Evolutionary conservation across 2,329 filamentous ascomycete genomes (phyloP).

Genomic region (Ophiocordyceps polyrhachis-furcata): DNA sequence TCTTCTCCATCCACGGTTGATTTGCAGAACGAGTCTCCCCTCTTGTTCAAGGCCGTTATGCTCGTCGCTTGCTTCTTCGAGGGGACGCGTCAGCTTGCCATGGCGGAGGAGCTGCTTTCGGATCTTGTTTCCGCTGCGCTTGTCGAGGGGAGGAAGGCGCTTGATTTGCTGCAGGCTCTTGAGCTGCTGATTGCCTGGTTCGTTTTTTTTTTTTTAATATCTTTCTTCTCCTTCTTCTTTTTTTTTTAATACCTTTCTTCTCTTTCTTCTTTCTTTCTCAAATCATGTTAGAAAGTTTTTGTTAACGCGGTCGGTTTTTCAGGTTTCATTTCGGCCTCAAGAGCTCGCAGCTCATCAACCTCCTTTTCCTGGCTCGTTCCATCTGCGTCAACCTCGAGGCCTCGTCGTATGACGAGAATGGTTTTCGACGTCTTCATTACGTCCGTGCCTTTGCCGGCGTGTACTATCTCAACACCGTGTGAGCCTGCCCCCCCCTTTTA

Average conservation of each 20-base stretch:
- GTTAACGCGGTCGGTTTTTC: too few relatives aligned
- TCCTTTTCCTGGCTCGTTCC: constrained; percentile 28
- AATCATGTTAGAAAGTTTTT: too few relatives aligned
- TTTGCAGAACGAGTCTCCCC: constrained; percentile 20
- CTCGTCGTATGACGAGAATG: constrained; percentile 7
- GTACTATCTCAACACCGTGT: constrained; percentile 32
- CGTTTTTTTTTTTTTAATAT: constrained; percentile 3
- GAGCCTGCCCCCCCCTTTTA: constrained; percentile 5
- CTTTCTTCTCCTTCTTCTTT: too few relatives aligned
- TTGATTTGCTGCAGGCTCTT: constrained; percentile 29
- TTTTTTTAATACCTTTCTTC: neutral
- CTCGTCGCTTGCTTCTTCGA: constrained; percentile 23
- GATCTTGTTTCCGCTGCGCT: constrained; percentile 22
- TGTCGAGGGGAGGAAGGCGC: constrained; percentile 20
- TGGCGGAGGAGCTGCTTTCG: constrained; percentile 24
- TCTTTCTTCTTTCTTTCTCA: neutral
- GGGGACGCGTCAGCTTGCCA: constrained; percentile 21
- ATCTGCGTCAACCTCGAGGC: constrained; percentile 24
- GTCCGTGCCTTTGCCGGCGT: constrained; percentile 29
- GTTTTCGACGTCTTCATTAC: constrained; percentile 18
- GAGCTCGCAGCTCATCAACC: constrained; percentile 28
- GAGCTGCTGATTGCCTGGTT: constrained; percentile 28
- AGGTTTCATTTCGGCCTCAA: constrained; percentile 29
- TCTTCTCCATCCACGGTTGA: constrained; percentile 17
- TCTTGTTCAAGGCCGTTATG: constrained; percentile 31